Conservation (phyloP, 306 rosid species). For the Sechiopsis laciniata region DNA sequence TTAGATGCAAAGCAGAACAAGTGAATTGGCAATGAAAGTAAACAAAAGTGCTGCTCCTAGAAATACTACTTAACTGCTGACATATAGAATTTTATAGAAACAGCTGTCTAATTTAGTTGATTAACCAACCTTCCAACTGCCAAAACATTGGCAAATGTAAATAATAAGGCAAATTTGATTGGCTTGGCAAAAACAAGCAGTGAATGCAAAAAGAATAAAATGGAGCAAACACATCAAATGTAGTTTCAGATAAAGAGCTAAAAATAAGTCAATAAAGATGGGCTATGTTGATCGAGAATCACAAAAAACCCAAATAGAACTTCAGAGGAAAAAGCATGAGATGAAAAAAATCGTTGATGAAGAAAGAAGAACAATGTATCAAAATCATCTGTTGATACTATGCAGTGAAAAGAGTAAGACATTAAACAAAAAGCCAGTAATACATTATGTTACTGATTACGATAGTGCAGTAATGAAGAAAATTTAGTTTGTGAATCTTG, state of each 20-base stretch:
- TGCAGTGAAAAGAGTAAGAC: no score
- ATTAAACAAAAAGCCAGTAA: no score
- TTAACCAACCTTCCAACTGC: constrained; percentile 89
- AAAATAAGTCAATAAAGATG: background rate
- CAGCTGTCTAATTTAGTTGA: background rate
- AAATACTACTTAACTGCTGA: background rate
- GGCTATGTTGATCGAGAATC: background rate
- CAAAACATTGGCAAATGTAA: constrained; percentile 80
- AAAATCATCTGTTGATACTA: no score
- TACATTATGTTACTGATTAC: no score
- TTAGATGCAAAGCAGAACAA: background rate
- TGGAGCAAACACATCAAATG: constrained; percentile 19
- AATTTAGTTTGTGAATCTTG: no score
- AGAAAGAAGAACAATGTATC: background rate
- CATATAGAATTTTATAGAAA: background rate
- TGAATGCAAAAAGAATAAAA: constrained; percentile 60
- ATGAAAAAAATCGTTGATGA: background rate
- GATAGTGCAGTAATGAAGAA: no score
- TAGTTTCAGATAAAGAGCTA: background rate
- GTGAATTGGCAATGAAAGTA: background rate
- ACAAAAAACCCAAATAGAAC: background rate
- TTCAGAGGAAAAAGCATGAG: background rate
- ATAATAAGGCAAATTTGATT: constrained; percentile 71
- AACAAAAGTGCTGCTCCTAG: background rate
- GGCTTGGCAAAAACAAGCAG: constrained; percentile 70